Evolutionary conservation across 768 basidiomycete species (phyloP).

Genomic region (Fomitopsis pulvina): DNA sequence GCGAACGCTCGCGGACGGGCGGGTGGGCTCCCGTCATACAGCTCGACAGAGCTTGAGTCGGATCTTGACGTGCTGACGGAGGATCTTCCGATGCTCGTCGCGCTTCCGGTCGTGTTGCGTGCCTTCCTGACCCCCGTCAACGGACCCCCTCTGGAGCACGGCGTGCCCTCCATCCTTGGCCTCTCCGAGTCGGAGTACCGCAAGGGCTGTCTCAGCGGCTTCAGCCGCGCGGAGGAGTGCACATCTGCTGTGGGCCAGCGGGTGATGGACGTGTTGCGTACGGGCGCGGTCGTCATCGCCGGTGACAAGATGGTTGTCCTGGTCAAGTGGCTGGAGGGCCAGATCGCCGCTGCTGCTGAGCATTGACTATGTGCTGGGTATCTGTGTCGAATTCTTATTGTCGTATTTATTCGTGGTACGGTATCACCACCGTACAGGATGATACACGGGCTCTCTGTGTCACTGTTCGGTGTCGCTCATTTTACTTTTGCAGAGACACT

Average conservation of each 20-base stretch:
- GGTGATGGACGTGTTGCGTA: constrained; percentile 45
- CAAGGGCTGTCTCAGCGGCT: constrained; percentile 63
- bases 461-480: neutral
- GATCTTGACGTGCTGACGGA: constrained; percentile 50
- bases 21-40: neutral
- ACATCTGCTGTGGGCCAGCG: constrained; percentile 51
- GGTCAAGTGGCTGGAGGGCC: constrained; percentile 44
- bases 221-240: constrained; percentile 73
- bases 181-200: constrained; percentile 60
- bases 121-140: constrained; percentile 25
- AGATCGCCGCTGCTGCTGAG: constrained; percentile 47
- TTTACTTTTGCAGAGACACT: no score
- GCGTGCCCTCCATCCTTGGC: constrained; percentile 50
- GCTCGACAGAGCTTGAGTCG: constrained; percentile 22
- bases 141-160: constrained; percentile 26
- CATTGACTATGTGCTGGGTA: constrained; percentile 31
- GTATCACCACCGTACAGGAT: neutral
- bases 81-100: constrained; percentile 69
- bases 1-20: constrained; percentile 8
- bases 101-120: constrained; percentile 61
- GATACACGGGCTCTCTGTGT: neutral
- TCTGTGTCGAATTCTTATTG: neutral
- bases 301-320: constrained; percentile 8
- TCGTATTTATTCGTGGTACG: neutral
- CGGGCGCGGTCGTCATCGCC: neutral